Percentiles rank a stretch among this genome's conserved stretches.
These are phyloP conservation scores for Helminthosporium solani DNA, from an alignment of 2,329 filamentous ascomycete species.

Conservation along the genomic window DNA sequence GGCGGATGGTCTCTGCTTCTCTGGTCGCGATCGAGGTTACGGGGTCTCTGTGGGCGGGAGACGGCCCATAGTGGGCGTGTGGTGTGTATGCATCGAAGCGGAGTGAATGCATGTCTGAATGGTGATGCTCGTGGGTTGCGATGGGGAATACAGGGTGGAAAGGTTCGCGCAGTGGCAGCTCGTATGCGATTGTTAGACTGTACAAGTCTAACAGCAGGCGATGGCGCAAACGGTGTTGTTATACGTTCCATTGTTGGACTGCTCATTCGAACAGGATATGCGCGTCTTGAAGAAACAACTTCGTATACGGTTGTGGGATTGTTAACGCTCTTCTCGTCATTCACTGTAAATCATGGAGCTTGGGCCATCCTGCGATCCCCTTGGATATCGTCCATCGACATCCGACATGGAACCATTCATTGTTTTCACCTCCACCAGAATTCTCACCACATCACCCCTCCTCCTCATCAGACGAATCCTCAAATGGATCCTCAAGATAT, in stretches of 20 bases:
- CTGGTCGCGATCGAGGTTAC: conserved; percentile 64
- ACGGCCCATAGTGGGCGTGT: conserved; percentile 11
- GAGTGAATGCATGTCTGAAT: not conserved
- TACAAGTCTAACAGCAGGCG: conserved; percentile 9
- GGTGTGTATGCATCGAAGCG: conserved; percentile 22
- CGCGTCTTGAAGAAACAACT: not conserved
- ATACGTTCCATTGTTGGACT: conserved; percentile 19
- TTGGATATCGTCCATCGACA: not conserved
- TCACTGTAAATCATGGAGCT: conserved; percentile 8
- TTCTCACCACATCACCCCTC: not conserved
- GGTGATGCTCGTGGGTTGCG: not conserved
- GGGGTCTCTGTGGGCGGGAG: conserved; percentile 46
- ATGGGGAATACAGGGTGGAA: not conserved
- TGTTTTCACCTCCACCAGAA: too few species aligned
- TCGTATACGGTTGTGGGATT: not conserved
- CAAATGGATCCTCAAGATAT: conserved; percentile 5
- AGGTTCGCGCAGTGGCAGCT: not conserved
- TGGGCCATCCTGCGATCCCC: not conserved
- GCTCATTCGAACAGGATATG: conserved; percentile 1
- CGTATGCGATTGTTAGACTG: conserved; percentile 1
- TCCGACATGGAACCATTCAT: too few species aligned
- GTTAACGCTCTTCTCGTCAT: conserved; percentile 12
- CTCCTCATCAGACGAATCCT: conserved; percentile 7
- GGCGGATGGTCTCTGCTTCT: conserved; percentile 62
- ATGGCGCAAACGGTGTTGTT: conserved; percentile 13